Evolutionary conservation across 208 protist species (phyloP).

Genomic region (Trypanosoma vivax): DNA sequence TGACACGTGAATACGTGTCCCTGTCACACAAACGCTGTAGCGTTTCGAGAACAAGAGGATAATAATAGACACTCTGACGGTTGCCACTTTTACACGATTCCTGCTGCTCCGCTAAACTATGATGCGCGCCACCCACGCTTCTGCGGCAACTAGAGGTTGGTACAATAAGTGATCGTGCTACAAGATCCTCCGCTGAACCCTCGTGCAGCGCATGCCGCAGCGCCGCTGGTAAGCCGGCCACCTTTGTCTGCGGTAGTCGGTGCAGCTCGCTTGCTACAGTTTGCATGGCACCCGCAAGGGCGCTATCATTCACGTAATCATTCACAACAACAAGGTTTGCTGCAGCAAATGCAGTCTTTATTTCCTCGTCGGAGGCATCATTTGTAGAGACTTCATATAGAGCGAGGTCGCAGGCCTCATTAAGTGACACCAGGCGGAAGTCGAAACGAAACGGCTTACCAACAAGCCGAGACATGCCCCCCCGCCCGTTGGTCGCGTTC

Average conservation of each 20-base stretch:
- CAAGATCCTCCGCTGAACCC: constrained; percentile 38
- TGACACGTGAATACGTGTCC: constrained; percentile 7
- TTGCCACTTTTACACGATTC: no score
- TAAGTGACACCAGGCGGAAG: constrained; percentile 33
- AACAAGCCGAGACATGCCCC: neutral
- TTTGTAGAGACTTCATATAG: constrained; percentile 60
- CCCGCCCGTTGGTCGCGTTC: neutral
- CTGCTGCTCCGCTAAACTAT: neutral
- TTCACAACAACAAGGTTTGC: constrained; percentile 56
- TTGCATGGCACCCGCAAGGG: constrained; percentile 27
- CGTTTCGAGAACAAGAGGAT: constrained; percentile 11
- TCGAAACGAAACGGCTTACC: constrained; percentile 25
- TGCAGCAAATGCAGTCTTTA: constrained; percentile 50
- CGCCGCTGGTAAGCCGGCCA: constrained; percentile 36
- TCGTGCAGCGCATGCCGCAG: constrained; percentile 39
- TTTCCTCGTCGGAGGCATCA: constrained; percentile 51
- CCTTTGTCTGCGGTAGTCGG: constrained; percentile 2
- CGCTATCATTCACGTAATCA: constrained; percentile 56
- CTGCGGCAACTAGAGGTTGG: neutral
- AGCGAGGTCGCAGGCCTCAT: constrained; percentile 29
- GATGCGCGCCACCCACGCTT: neutral
- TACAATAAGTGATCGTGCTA: constrained; percentile 36
- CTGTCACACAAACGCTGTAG: constrained; percentile 2
- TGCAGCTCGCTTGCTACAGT: constrained; percentile 13
- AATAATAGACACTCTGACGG: neutral